These are phyloP conservation scores for Pseudocercospora vitis DNA, from an alignment of 2,329 filamentous ascomycete genomes.

Conservation along the genomic window DNA sequence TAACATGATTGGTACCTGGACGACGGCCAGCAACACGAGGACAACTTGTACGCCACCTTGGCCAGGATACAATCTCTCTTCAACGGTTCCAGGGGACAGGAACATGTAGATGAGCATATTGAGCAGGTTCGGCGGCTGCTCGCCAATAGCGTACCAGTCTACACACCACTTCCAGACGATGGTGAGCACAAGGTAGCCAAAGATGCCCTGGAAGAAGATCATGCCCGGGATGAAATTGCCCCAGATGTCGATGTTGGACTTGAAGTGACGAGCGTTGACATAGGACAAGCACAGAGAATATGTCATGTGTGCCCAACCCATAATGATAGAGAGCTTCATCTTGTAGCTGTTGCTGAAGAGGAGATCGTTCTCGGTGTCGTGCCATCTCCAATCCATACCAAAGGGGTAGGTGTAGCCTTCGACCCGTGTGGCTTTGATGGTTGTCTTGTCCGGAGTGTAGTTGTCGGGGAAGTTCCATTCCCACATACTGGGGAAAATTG, in stretches of 20 bases:
- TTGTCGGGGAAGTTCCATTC: conserved; percentile 71
- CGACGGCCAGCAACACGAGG: conserved; percentile 76
- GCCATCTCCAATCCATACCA: conserved; percentile 94
- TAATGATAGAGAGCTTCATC: conserved; percentile 99
- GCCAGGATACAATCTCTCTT: conserved; percentile 73
- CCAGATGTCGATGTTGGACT: conserved; percentile 91
- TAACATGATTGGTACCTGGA: conserved; percentile 85
- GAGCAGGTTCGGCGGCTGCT: conserved; percentile 78
- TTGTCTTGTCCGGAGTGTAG: conserved; percentile 42
- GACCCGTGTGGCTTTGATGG: conserved; percentile 64
- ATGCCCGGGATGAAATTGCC: conserved; percentile 97
- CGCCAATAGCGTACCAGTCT: conserved; percentile 71
- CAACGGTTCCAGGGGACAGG: conserved; percentile 74
- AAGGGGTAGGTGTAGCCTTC: conserved; percentile 87
- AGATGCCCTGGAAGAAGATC: conserved; percentile 99
- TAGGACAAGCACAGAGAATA: conserved; percentile 93
- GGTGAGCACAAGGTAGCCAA: conserved; percentile 89
- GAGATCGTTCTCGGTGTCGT: conserved; percentile 90
- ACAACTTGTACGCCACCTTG: conserved; percentile 75
- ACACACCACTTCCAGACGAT: conserved; percentile 97
- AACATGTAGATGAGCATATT: conserved; percentile 99
- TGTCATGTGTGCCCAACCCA: conserved; percentile 98
- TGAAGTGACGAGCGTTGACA: conserved; percentile 93
- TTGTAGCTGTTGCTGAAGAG: conserved; percentile 98
- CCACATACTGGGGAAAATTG: conserved; percentile 88